A percentile compares a stretch with the other conserved stretches of the same genome.
phyloP scores from a whole-genome alignment of 1,139 yeast species.

The Yamadazyma dendronema region DNA sequence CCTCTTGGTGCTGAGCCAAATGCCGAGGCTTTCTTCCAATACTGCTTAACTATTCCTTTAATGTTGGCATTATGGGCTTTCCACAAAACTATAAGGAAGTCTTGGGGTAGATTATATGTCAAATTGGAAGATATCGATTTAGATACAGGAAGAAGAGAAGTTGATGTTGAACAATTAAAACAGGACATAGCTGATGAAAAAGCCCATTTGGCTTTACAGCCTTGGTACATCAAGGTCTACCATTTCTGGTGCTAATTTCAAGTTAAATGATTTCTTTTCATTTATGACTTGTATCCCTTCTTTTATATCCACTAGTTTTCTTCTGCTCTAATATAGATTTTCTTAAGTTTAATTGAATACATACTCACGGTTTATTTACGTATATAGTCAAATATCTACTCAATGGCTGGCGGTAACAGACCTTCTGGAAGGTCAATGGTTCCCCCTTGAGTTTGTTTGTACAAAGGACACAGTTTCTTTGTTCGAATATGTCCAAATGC shows the following conservation, averaged over 20 bases:
- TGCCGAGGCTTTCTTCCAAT: constrained; percentile 17
- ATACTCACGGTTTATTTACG: neutral
- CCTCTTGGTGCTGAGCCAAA: constrained; percentile 33
- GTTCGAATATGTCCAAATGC: constrained; percentile 94
- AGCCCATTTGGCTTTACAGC: constrained; percentile 23
- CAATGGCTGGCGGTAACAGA: neutral
- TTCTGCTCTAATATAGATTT: neutral
- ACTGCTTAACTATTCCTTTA: constrained; percentile 33
- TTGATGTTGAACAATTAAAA: constrained; percentile 43
- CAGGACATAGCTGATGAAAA: constrained; percentile 47
- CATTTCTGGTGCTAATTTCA: constrained; percentile 34
- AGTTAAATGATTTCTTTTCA: too few relatives aligned
- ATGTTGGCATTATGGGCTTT: constrained; percentile 35
- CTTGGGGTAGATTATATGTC: constrained; percentile 29
- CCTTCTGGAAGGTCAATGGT: constrained; percentile 8
- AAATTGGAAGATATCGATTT: constrained; percentile 44
- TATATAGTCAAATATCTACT: neutral
- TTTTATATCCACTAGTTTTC: neutral
- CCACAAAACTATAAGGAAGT: constrained; percentile 25
- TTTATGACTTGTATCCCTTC: neutral
- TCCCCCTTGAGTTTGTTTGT: constrained; percentile 31
- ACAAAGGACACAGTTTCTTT: constrained; percentile 88
- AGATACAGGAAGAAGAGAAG: constrained; percentile 51
- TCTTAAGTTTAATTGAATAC: neutral
- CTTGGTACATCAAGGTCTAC: constrained; percentile 34